Base-by-base conservation (phyloP, 2,329 filamentous ascomycete species). In the Didymella segeticola region DNA sequence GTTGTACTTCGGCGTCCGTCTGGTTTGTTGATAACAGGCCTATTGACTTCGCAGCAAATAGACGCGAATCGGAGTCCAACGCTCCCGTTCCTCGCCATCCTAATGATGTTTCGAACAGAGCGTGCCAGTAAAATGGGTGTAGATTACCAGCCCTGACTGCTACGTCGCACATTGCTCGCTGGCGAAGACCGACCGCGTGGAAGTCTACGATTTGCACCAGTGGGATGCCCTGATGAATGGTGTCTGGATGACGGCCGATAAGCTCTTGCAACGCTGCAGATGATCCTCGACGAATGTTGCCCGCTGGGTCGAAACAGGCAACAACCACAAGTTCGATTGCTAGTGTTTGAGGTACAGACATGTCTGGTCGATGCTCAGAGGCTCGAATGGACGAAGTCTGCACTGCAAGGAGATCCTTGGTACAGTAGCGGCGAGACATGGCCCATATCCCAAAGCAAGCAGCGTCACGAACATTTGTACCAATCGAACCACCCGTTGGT, bases 391-490 rank as follows among this genome's bases (percentile, higher is more conserved):
- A 73, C 4, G 67, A 61, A 11, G 67, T 75, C 17, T 84, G 78
- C 1, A 96, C 83, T 0, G 80, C 79, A 10, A 89, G 79, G 6
- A 98, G 81, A 72, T 98, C 93, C 0, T 79, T 69, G 0, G 92
- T 96, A 1, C 85, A 87, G 66, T 98, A 99, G 48, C 93, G 88
- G 49, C 95, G 84, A 19, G 93, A 91, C 7, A 98, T 74, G 1
- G 93, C 89, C 95, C 95, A 99, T 20, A 98, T 88, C 6, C 95
- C 95, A 71, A 98, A 99, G 71, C 93, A 97, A 3, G 95, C 91
- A 11, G 95, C 93, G 77, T 99, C 95, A 39, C 95, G 86, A 14
- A 99, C 93, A 63, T 96, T 96, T 1, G 90, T 89, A 2, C 95
- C 95, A 10, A 93, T 81, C 3, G 91, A 93, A 11, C 84, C 86